Percentiles rank a stretch among this genome's conserved stretches.
Conservation (phyloP, 2,329 filamentous ascomycete species). For the Periconia digitata region DNA sequence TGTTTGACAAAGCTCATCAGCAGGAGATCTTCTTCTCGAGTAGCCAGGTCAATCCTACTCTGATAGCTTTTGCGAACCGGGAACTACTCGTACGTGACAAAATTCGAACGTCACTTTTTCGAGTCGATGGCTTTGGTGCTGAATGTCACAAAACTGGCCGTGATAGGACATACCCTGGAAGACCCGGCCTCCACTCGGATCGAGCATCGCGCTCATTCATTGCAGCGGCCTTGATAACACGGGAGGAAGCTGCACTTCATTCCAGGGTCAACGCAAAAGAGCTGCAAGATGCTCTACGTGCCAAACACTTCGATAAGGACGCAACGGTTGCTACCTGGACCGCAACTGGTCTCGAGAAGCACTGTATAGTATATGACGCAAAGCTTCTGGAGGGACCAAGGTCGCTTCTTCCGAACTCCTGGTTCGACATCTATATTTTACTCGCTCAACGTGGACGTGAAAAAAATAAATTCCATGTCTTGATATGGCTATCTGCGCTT, state of each 20-base stretch:
- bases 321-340: no score
- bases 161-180: constrained; percentile 26
- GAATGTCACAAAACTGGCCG: constrained; percentile 20
- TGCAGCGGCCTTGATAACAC: constrained; percentile 19
- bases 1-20: constrained; percentile 27
- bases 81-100: constrained; percentile 29
- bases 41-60: constrained; percentile 3
- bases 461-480: constrained; percentile 20
- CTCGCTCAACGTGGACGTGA: background rate
- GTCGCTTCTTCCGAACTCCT: background rate
- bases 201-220: constrained; percentile 15
- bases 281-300: background rate
- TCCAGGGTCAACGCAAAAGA: background rate
- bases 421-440: background rate
- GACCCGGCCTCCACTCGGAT: constrained; percentile 10
- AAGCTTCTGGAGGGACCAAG: background rate
- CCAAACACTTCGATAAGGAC: background rate
- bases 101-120: constrained; percentile 33
- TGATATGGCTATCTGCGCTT: constrained; percentile 28
- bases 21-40: constrained; percentile 16
- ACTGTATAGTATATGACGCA: background rate
- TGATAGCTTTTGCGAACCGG: constrained; percentile 6
- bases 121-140: constrained; percentile 34
- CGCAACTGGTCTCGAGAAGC: background rate
- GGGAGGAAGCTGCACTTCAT: constrained; percentile 15